Conservation (phyloP, 192 early-diverging fungal species). For the Dispira parvispora region DNA sequence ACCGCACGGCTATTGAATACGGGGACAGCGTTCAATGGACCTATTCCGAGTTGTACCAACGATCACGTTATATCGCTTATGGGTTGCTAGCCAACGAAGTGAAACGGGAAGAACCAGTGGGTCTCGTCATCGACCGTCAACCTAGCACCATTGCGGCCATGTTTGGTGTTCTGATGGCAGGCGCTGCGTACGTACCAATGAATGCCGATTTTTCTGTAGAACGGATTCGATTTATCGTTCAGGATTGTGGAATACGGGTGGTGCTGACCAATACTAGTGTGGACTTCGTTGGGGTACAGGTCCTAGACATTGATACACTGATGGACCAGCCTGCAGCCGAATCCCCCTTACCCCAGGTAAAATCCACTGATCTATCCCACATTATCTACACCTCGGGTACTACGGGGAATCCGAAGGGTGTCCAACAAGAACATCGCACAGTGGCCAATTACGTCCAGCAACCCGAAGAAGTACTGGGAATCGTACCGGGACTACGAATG, state of each 20-base stretch:
- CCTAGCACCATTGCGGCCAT: slow-evolving; percentile 1
- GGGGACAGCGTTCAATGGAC: neutral
- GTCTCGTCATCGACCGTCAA: neutral
- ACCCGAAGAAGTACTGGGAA: neutral
- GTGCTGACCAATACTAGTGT: neutral
- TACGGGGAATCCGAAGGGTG: neutral
- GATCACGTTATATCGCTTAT: neutral
- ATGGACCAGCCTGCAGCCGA: neutral
- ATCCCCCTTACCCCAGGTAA: neutral
- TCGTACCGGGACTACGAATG: neutral
- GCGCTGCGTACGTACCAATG: neutral
- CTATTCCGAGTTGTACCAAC: neutral
- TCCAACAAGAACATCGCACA: neutral
- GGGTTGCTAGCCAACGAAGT: neutral
- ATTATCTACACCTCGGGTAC: slow-evolving; percentile 8
- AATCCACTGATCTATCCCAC: neutral
- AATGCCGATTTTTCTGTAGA: neutral
- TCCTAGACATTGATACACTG: neutral
- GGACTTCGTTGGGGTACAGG: neutral
- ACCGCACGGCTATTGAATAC: neutral
- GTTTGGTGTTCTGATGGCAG: neutral
- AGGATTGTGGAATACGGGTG: neutral
- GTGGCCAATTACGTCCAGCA: neutral
- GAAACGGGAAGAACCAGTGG: neutral
- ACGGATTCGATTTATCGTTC: neutral